Base-by-base conservation (phyloP, 495 filamentous ascomycete genomes). In the Delitschia confertaspora region DNA sequence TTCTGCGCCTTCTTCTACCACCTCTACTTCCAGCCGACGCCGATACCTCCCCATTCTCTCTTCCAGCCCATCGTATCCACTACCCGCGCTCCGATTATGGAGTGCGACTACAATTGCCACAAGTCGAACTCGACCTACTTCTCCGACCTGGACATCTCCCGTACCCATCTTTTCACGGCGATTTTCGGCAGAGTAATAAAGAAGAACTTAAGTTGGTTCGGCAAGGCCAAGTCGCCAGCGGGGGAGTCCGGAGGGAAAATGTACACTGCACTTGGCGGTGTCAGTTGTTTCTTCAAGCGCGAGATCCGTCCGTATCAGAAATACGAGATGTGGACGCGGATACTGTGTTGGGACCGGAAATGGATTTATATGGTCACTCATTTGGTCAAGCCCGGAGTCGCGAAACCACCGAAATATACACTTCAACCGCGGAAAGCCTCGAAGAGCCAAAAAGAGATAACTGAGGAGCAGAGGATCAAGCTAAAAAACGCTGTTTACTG, bases 71-170 rank as follows among this genome's bases (percentile, higher is more conserved):
- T 76, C 45, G 72, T 84, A 43, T 76, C 76, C 11, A 60, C 66
- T 11, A 71, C 72, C 13, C 71, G 73, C 54, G 72, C 76, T 27
- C 67, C 74, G 0, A 60, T 83, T 9, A 69, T 74, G 53, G 85
- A 91, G 59, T 77, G 72, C 56, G 85, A 91, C 64, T 82, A 85
- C 65, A 89, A 91, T 67, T 45, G 84, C 26, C 85, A 91, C 72
- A 91, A 87, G 52, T 77, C 73, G 24, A 87, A 87, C 58, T 76
- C 72, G 47, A 85, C 82, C 1, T 87, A 85, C 56, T 84, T 86
- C 59, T 65, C 74, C 7, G 82, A 87, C 55, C 70, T 84, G 49
- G 82, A 87, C 49, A 68, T 83, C 36, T 71, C 76, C 3, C 78
- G 82, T 29, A 75, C 77, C 6, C 72, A 78, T 29, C 69, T 79